phyloP scores from a whole-genome alignment of 257 asterid species.

The Solanum gracilifrons region DNA sequence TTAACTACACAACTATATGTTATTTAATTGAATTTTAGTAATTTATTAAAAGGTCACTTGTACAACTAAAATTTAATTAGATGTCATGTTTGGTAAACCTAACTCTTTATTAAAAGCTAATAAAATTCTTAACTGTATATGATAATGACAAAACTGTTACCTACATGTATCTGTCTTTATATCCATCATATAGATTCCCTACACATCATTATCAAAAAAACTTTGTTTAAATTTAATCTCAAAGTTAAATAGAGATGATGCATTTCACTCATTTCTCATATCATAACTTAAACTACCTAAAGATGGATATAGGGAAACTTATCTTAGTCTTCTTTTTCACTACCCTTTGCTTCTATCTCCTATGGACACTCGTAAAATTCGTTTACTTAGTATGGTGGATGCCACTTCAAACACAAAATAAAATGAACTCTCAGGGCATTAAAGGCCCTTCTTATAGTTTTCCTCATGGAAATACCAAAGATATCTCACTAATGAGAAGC shows the following conservation, averaged over 20 bases:
- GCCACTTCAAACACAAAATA: slow-evolving; percentile 20
- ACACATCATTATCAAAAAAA: neutral
- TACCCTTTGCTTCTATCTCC: slow-evolving; percentile 10
- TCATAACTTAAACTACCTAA: neutral
- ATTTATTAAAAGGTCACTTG: too few species aligned
- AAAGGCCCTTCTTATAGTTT: slow-evolving; percentile 46
- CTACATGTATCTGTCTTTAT: neutral
- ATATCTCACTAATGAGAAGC: slow-evolving; percentile 34
- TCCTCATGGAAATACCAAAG: slow-evolving; percentile 54
- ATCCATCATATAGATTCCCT: neutral
- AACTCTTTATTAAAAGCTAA: neutral
- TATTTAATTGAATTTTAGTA: neutral
- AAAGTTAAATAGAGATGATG: neutral
- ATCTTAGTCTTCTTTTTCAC: slow-evolving; percentile 5
- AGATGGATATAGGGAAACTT: slow-evolving; percentile 1
- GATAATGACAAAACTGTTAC: neutral
- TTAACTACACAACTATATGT: neutral
- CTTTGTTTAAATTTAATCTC: neutral
- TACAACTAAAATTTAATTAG: too few species aligned
- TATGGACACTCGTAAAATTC: slow-evolving; percentile 21
- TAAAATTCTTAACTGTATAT: neutral
- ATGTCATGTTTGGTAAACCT: neutral
- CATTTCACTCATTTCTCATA: neutral
- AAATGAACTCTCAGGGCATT: slow-evolving; percentile 46
- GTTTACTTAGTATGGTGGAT: slow-evolving; percentile 33